phyloP scores from a whole-genome alignment of 2,329 filamentous ascomycete species.

The Neonectria coccinea region DNA sequence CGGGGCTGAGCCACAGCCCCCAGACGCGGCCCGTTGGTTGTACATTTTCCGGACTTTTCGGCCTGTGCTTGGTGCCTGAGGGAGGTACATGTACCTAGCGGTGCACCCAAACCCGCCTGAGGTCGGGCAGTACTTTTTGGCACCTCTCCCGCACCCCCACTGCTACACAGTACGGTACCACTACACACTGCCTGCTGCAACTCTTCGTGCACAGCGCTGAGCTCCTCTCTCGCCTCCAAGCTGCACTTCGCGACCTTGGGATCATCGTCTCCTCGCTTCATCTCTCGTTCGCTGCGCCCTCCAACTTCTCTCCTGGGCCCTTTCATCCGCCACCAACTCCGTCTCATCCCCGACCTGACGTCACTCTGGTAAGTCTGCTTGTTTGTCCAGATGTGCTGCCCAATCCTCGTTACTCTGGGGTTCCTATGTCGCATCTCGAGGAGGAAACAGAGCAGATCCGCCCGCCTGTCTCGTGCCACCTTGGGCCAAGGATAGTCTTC shows the following conservation, averaged over 20 bases:
- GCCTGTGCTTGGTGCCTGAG: conserved; percentile 10
- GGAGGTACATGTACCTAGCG: conserved; percentile 6
- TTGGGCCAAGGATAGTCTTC: background rate
- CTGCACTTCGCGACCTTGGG: conserved; percentile 17
- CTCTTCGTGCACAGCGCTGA: background rate
- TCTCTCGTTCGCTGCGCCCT: conserved; percentile 7
- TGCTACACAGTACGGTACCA: background rate
- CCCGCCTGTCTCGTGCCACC: conserved; percentile 8
- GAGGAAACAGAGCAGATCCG: background rate
- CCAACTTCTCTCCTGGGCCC: conserved; percentile 9
- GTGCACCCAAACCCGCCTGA: background rate
- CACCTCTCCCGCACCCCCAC: conserved; percentile 9
- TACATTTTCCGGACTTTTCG: conserved; percentile 11
- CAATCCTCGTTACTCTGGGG: conserved; percentile 27
- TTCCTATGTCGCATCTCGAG: conserved; percentile 15
- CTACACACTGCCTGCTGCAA: background rate
- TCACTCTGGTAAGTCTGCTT: conserved; percentile 42
- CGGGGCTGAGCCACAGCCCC: conserved; percentile 44
- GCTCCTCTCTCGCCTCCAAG: conserved; percentile 11
- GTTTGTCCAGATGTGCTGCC: conserved; percentile 33
- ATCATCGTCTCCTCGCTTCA: background rate
- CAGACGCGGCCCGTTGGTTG: conserved; percentile 37
- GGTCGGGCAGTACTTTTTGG: background rate
- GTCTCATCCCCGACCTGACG: conserved; percentile 36
- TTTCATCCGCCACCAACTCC: conserved; percentile 20